phyloP scores from a whole-genome alignment of 2,329 filamentous ascomycete species.

The Paraphaeosphaeria minitans region DNA sequence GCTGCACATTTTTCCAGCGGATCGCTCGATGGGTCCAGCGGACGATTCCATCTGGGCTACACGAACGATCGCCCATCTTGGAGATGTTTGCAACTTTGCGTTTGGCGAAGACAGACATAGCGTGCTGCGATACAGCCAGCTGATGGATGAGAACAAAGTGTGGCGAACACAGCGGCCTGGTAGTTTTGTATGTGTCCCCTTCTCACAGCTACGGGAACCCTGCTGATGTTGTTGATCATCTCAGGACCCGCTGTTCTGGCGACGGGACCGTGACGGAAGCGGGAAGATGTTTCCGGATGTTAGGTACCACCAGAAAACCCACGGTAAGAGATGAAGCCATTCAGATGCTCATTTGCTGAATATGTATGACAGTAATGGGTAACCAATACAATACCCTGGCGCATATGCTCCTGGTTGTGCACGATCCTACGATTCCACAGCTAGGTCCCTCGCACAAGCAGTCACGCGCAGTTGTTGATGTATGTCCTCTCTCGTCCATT shows the following conservation, averaged over 20 bases:
- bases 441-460: constrained; percentile 42
- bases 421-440: constrained; percentile 45
- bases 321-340: constrained; percentile 23
- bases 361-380: constrained; percentile 26
- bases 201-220: no score
- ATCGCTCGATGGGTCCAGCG: constrained; percentile 47
- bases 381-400: constrained; percentile 44
- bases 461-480: constrained; percentile 38
- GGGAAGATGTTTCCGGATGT: constrained; percentile 44
- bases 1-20: constrained; percentile 44
- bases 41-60: constrained; percentile 51
- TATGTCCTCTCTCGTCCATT: constrained; percentile 8
- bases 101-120: constrained; percentile 43
- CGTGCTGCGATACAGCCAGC: constrained; percentile 33
- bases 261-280: constrained; percentile 39
- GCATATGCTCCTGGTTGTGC: constrained; percentile 43
- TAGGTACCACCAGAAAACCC: constrained; percentile 41
- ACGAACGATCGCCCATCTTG: constrained; percentile 47
- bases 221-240: background rate
- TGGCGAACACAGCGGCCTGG: constrained; percentile 40
- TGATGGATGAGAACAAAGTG: constrained; percentile 42
- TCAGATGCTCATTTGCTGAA: background rate
- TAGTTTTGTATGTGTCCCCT: constrained; percentile 25
- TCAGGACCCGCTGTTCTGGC: constrained; percentile 39
- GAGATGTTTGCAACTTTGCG: constrained; percentile 44